Evolutionary conservation across 2,329 filamentous ascomycete genomes (phyloP), one percentile per base, ranked within the genome.

Genomic region (Fusarium sp.): DNA sequence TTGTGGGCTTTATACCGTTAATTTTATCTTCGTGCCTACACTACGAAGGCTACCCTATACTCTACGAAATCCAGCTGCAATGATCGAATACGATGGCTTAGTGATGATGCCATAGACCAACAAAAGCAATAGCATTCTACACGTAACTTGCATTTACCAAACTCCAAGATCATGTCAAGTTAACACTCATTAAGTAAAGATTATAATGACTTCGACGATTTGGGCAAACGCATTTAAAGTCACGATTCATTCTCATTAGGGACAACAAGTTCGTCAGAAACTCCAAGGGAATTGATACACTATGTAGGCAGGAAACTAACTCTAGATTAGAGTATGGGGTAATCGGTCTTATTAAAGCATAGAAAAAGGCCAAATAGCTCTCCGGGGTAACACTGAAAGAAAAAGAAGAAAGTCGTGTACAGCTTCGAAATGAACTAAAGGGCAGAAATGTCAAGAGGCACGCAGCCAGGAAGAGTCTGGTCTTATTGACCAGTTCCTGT

Each of bases 331-430:
- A 78, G 75, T 69, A 69, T 71, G 78, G 78, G 77, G 74, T 78
- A 78, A 77, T 76, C 78, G 77, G 72, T 78, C 76, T 77, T 76
- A 82, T 82, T 82, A 80, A 82, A 81, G 76, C 77, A 74, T 82
- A 79, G 73, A 79, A 80, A 79, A 81, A 78, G 71, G 77, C 77
- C 76, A 80, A 78, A 79, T 73, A 78, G 75, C 75, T 81, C 75
- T 77, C 71, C 71, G 75, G 76, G 77, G 75, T 79, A 77, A 78
- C 77, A 81, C 80, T 81, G 78, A 77, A 80, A 79, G 78, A 73
- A 79, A 77, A 81, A 79, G 73, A 77, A 76, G 79, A 79, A 77
- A 74, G 71, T 76, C 76, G 74, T 72, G 68, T 58, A 74, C 64
- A 72, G 71, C 68, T 69, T 74, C 71, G 68, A 65, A 57, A 72